phyloP scores from a whole-genome alignment of 805 yeast genomes.

The Cyberlindnera mrakii region DNA sequence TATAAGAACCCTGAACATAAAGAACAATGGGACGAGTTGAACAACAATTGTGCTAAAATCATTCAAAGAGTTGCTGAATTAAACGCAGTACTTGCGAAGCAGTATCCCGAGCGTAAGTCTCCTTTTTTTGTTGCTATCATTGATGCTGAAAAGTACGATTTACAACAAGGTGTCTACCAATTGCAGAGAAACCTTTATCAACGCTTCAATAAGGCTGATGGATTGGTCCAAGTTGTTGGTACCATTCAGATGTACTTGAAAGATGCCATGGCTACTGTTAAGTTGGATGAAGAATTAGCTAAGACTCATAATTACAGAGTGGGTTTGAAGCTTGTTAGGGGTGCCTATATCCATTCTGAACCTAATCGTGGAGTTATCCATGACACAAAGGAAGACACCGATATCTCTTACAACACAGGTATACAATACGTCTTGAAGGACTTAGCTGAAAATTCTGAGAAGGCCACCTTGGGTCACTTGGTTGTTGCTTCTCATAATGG shows the following conservation, averaged over 20 bases:
- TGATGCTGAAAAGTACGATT: slow-evolving; percentile 87
- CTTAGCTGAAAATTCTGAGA: slow-evolving; percentile 31
- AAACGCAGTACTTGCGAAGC: slow-evolving; percentile 41
- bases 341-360: slow-evolving; percentile 93
- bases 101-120: slow-evolving; percentile 58
- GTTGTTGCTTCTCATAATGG: slow-evolving; percentile 90
- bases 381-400: slow-evolving; percentile 75
- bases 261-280: slow-evolving; percentile 57
- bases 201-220: slow-evolving; percentile 56
- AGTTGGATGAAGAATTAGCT: slow-evolving; percentile 62
- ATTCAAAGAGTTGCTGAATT: slow-evolving; percentile 50
- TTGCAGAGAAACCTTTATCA: slow-evolving; percentile 77
- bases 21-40: slow-evolving; percentile 49
- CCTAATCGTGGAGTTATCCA: slow-evolving; percentile 69
- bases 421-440: slow-evolving; percentile 55
- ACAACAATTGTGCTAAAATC: slow-evolving; percentile 59
- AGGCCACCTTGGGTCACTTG: slow-evolving; percentile 61
- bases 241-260: slow-evolving; percentile 89
- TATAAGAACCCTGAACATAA: slow-evolving; percentile 47
- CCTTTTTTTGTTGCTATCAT: slow-evolving; percentile 75
- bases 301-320: slow-evolving; percentile 53
- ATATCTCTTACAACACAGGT: slow-evolving; percentile 66
- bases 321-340: slow-evolving; percentile 88
- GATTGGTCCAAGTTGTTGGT: slow-evolving; percentile 69
- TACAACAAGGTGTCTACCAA: slow-evolving; percentile 88